These are phyloP conservation scores for Panaeolus papilionaceus DNA, from an alignment of 768 basidiomycete species.

Conservation along the genomic window DNA sequence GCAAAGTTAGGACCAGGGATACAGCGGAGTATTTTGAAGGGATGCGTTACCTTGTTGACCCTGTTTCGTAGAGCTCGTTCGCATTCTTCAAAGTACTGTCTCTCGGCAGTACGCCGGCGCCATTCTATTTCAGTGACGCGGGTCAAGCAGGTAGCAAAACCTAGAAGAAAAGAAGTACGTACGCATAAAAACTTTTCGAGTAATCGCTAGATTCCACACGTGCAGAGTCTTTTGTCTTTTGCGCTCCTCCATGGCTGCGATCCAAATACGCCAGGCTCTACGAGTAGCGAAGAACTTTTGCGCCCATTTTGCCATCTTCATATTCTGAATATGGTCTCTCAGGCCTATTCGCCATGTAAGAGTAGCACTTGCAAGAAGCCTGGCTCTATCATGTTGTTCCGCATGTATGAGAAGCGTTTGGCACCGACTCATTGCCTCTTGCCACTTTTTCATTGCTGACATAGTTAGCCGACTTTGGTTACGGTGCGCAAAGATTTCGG, in stretches of 20 bases:
- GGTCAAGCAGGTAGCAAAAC: not conserved
- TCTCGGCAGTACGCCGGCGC: slow-evolving; percentile 44
- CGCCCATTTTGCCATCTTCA: slow-evolving; percentile 34
- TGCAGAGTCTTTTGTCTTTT: slow-evolving; percentile 32
- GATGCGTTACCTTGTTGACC: slow-evolving; percentile 40
- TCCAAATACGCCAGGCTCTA: slow-evolving; percentile 31
- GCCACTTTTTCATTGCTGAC: slow-evolving; percentile 28
- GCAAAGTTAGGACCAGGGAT: not conserved
- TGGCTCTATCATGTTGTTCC: slow-evolving; percentile 28
- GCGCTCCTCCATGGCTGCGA: slow-evolving; percentile 30
- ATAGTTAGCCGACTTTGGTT: slow-evolving; percentile 25
- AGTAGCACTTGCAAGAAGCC: slow-evolving; percentile 26
- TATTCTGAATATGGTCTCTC: slow-evolving; percentile 27
- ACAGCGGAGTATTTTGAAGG: too few species aligned
- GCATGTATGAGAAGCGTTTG: slow-evolving; percentile 30
- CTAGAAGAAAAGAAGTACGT: slow-evolving; percentile 4
- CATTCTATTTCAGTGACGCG: slow-evolving; percentile 46
- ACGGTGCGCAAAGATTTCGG: slow-evolving; percentile 26
- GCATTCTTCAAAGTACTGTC: slow-evolving; percentile 46
- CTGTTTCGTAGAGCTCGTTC: slow-evolving; percentile 49
- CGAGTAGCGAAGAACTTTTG: slow-evolving; percentile 33
- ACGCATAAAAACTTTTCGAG: slow-evolving; percentile 28
- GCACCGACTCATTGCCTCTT: slow-evolving; percentile 28
- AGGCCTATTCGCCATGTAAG: slow-evolving; percentile 33
- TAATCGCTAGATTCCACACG: slow-evolving; percentile 26